Percentiles rank a stretch among this genome's conserved stretches.
These are phyloP conservation scores for Zizania palustris DNA, from an alignment of 202 grass and related monocot genomes.

Conservation along the genomic window DNA sequence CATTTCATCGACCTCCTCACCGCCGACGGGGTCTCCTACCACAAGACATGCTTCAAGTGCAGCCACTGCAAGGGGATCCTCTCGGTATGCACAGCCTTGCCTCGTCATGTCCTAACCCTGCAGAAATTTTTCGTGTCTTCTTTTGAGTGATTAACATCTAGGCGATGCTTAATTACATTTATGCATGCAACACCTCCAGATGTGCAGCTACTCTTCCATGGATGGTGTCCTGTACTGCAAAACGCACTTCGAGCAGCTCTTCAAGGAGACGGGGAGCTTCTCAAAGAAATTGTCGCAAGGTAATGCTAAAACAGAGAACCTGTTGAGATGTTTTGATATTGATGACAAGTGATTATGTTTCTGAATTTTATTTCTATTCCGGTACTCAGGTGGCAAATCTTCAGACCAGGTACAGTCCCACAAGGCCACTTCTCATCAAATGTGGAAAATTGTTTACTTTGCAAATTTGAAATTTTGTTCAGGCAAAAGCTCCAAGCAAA, in stretches of 20 bases:
- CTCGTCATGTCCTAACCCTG: too few relatives aligned
- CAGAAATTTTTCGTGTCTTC: not conserved
- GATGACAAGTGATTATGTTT: conserved; percentile 7
- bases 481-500: conserved; percentile 83
- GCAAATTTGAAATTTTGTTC: not conserved
- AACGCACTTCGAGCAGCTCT: conserved; percentile 91
- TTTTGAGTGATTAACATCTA: not conserved
- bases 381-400: conserved; percentile 56
- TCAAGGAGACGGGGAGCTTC: conserved; percentile 90
- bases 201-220: conserved; percentile 92
- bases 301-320: conserved; percentile 15
- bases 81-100: conserved; percentile 46
- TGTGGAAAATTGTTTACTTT: not conserved
- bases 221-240: conserved; percentile 94
- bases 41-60: conserved; percentile 98
- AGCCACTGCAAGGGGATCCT: conserved; percentile 24
- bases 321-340: not conserved
- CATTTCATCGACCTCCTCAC: conserved; percentile 88
- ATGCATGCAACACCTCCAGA: conserved; percentile 38
- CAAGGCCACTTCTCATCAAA: not conserved
- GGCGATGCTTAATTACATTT: too few relatives aligned
- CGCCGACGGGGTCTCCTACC: conserved; percentile 69
- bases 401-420: conserved; percentile 52
- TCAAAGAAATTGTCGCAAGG: conserved; percentile 81
- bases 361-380: conserved; percentile 22